Conservation (phyloP, 1,284 basidiomycete species). For the Trametes versicolor region DNA sequence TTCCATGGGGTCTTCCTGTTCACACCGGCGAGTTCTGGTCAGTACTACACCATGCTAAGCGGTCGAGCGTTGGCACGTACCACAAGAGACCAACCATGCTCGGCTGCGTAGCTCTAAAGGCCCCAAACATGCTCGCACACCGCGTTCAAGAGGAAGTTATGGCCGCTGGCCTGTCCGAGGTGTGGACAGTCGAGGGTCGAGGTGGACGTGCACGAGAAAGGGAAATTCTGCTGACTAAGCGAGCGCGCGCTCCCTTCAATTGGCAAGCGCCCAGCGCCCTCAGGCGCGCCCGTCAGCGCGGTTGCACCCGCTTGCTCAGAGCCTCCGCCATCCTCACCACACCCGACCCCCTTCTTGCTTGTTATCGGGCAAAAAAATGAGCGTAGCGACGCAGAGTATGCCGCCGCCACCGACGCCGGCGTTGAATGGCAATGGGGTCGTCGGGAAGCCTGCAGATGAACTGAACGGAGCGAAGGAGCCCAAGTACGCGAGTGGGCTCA, state of each 20-base stretch:
- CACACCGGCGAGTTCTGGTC: background rate
- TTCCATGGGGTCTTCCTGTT: constrained; percentile 95
- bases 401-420: constrained; percentile 43
- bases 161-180: background rate
- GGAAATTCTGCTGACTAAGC: constrained; percentile 43
- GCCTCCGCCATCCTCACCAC: constrained; percentile 16
- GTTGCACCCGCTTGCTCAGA: constrained; percentile 19
- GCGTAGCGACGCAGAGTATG: constrained; percentile 55
- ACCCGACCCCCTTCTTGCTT: constrained; percentile 12
- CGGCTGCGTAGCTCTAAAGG: constrained; percentile 74
- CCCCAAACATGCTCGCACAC: constrained; percentile 70
- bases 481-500: constrained; percentile 85
- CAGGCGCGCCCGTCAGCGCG: constrained; percentile 22
- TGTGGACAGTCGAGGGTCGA: constrained; percentile 20
- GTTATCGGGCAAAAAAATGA: constrained; percentile 35
- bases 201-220: constrained; percentile 27
- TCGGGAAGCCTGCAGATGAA: constrained; percentile 49
- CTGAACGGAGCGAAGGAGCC: constrained; percentile 53
- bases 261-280: constrained; percentile 8
- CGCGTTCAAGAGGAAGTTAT: constrained; percentile 15
- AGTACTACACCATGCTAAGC: background rate
- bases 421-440: constrained; percentile 49
- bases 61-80: constrained; percentile 49
- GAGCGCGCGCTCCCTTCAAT: constrained; percentile 6
- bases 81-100: constrained; percentile 82